Evolutionary conservation across 352 stramenopile genomes (phyloP).

Genomic region (Pythium oligandrum): DNA sequence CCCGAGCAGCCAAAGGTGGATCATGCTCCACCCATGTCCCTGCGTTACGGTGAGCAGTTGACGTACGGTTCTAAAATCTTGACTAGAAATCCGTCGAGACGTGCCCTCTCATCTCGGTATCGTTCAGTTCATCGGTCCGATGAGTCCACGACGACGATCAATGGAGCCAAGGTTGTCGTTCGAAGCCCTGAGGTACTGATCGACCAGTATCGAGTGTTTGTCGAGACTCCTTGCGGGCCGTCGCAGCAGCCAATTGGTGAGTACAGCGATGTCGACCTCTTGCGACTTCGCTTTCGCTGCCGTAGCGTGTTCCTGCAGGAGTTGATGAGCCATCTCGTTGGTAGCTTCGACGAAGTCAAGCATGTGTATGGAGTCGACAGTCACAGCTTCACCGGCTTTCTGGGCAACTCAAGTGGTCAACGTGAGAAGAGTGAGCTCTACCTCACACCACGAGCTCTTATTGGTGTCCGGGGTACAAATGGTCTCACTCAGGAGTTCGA

Average conservation of each 20-base stretch:
- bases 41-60: slow-evolving; percentile 19
- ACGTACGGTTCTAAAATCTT: slow-evolving; percentile 3
- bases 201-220: slow-evolving; percentile 68
- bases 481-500: slow-evolving; percentile 74
- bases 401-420: slow-evolving; percentile 62
- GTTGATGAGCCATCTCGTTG: slow-evolving; percentile 72
- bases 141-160: not conserved
- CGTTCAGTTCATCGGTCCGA: no score
- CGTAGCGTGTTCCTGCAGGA: slow-evolving; percentile 80
- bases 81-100: not conserved
- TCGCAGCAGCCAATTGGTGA: slow-evolving; percentile 55
- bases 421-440: slow-evolving; percentile 72
- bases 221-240: slow-evolving; percentile 51
- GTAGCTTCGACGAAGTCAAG: slow-evolving; percentile 77
- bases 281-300: slow-evolving; percentile 71
- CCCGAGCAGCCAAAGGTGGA: slow-evolving; percentile 3
- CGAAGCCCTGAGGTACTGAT: slow-evolving; percentile 74
- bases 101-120: no score
- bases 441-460: slow-evolving; percentile 60
- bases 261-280: slow-evolving; percentile 58
- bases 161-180: slow-evolving; percentile 17
- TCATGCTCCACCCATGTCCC: slow-evolving; percentile 10
- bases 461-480: slow-evolving; percentile 58
- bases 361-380: slow-evolving; percentile 63
- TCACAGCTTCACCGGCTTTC: slow-evolving; percentile 68